Evolutionary conservation across 2,329 filamentous ascomycete genomes (phyloP).

Genomic region (Ilyonectria destructans): DNA sequence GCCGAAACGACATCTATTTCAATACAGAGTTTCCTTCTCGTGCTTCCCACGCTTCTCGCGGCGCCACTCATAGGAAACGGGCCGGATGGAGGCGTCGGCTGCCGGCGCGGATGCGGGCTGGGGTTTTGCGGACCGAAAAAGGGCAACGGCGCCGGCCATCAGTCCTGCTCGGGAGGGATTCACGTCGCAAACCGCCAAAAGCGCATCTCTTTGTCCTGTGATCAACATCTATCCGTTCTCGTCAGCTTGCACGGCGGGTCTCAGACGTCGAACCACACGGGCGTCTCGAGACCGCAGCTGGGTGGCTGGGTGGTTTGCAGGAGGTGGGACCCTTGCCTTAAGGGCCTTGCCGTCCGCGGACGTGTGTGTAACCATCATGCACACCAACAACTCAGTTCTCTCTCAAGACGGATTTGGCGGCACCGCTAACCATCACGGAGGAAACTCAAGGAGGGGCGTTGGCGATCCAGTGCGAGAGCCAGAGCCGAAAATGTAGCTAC

Average conservation of each 20-base stretch:
- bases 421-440: conserved; percentile 10
- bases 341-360: background rate
- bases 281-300: conserved; percentile 23
- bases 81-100: background rate
- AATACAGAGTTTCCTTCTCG: background rate
- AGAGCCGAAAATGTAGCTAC: conserved; percentile 13
- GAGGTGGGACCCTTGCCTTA: conserved; percentile 10
- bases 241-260: conserved; percentile 5
- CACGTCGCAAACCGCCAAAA: background rate
- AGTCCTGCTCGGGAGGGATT: background rate
- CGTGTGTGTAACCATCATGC: background rate
- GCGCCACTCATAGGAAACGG: conserved; percentile 1
- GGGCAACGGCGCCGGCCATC: background rate
- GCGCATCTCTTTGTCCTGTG: conserved; percentile 6
- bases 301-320: conserved; percentile 21
- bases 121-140: background rate
- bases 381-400: background rate
- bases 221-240: conserved; percentile 9
- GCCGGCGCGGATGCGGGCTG: background rate
- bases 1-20: conserved; percentile 15
- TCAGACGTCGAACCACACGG: conserved; percentile 14
- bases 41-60: background rate
- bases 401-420: conserved; percentile 2
- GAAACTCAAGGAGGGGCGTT: conserved; percentile 7
- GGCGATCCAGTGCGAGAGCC: background rate